Conservation (phyloP, 805 yeast species). For the Tetrapisispora phaffii region DNA sequence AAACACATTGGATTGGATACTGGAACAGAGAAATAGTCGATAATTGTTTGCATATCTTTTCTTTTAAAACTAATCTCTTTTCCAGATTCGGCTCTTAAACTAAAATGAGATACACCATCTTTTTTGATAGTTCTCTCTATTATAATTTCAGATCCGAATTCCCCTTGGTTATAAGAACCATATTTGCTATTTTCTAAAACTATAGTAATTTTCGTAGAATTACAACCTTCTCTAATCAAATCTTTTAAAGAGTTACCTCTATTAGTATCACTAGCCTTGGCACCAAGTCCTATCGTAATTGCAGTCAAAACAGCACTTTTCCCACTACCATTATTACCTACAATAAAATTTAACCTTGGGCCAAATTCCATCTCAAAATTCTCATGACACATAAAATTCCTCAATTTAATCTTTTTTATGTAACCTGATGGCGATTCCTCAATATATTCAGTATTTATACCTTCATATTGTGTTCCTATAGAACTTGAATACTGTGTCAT, state of each 20-base stretch:
- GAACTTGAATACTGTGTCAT: slow-evolving; percentile 22
- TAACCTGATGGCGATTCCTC: slow-evolving; percentile 44
- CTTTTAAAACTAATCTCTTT: slow-evolving; percentile 50
- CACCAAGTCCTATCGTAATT: slow-evolving; percentile 77
- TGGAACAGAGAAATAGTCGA: slow-evolving; percentile 63
- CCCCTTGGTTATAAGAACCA: slow-evolving; percentile 54
- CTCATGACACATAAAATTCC: slow-evolving; percentile 85
- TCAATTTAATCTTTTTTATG: slow-evolving; percentile 50
- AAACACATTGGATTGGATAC: slow-evolving; percentile 89
- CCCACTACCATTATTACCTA: slow-evolving; percentile 88
- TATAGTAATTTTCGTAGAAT: slow-evolving; percentile 57
- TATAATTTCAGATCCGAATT: slow-evolving; percentile 58
- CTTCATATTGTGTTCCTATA: background rate
- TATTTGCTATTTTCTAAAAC: slow-evolving; percentile 53
- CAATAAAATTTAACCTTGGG: slow-evolving; percentile 73
- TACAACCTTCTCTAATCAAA: slow-evolving; percentile 67
- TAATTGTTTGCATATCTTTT: slow-evolving; percentile 54
- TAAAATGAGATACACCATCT: slow-evolving; percentile 44
- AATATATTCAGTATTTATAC: background rate
- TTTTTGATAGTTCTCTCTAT: slow-evolving; percentile 57
- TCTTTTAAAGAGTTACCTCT: slow-evolving; percentile 66
- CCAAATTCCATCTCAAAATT: slow-evolving; percentile 67
- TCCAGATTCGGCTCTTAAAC: slow-evolving; percentile 43
- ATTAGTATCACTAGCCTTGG: slow-evolving; percentile 77
- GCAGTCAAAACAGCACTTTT: slow-evolving; percentile 85